Evolutionary conservation across 495 filamentous ascomycete genomes (phyloP).

Genomic region (Annulohypoxylon bovei): DNA sequence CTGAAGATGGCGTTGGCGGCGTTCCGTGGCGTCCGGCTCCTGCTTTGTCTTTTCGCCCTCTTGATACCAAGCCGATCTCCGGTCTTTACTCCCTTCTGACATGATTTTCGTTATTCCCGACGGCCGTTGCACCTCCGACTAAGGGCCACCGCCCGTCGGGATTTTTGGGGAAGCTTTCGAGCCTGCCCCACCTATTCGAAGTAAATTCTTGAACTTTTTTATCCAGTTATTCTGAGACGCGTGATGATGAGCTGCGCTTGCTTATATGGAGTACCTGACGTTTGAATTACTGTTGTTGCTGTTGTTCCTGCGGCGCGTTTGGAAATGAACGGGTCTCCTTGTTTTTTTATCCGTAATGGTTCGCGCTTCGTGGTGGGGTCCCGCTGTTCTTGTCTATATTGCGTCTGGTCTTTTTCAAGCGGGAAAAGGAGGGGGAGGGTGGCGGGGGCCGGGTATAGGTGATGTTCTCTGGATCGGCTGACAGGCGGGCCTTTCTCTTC

Average conservation of each 20-base stretch:
- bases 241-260: not conserved
- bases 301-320: not conserved
- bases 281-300: conserved; percentile 3
- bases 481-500: conserved; percentile 2
- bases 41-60: conserved; percentile 11
- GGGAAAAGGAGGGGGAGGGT: not conserved
- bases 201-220: conserved; percentile 10
- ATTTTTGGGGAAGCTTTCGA: not conserved
- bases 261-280: not conserved
- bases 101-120: not conserved
- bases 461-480: not conserved
- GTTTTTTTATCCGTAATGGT: not conserved
- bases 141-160: not conserved
- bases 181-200: not conserved
- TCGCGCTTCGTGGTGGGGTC: not conserved
- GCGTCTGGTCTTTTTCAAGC: not conserved
- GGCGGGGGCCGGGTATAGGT: not conserved
- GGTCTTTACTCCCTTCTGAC: conserved; percentile 8
- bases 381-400: conserved; percentile 16
- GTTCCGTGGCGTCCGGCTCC: conserved; percentile 30
- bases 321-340: not conserved
- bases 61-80: conserved; percentile 39
- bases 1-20: conserved; percentile 38
- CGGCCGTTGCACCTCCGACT: not conserved
- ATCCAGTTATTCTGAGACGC: not conserved